These are phyloP conservation scores for Neurospora pannonica DNA, from an alignment of 495 filamentous ascomycete species.

Conservation along the genomic window DNA sequence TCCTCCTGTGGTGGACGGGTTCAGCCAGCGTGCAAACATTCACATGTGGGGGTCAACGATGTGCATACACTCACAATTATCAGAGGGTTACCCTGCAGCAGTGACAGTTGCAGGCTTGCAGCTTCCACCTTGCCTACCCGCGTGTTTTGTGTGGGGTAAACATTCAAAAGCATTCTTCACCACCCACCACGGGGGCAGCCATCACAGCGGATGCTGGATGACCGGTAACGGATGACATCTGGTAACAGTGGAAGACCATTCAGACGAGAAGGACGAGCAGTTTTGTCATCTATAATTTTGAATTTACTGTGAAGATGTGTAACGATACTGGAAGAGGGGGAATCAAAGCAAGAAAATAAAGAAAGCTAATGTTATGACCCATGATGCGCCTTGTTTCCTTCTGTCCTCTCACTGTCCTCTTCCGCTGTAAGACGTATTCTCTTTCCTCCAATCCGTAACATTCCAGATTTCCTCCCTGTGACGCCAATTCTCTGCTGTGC, in stretches of 20 bases:
- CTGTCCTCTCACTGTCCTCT: background rate
- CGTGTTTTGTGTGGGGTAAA: background rate
- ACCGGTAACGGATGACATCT: background rate
- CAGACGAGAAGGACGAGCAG: background rate
- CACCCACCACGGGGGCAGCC: background rate
- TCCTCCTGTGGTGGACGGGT: too few species aligned
- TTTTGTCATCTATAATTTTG: background rate
- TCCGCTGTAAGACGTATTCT: background rate
- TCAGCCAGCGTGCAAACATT: background rate
- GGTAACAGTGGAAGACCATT: background rate
- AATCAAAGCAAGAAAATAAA: background rate
- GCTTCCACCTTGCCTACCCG: background rate
- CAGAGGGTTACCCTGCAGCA: background rate
- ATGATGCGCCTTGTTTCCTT: background rate
- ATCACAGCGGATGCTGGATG: background rate
- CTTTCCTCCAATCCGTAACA: background rate
- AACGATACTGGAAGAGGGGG: background rate
- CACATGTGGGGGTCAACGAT: background rate
- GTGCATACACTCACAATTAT: background rate
- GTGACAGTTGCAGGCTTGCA: background rate
- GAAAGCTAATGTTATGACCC: background rate
- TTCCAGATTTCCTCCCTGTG: background rate
- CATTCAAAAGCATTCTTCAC: background rate
- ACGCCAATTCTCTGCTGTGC: background rate
- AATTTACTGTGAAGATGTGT: background rate